Conservation (phyloP, 2,329 filamentous ascomycete species). For the Teratosphaeriaceae sp. region DNA sequence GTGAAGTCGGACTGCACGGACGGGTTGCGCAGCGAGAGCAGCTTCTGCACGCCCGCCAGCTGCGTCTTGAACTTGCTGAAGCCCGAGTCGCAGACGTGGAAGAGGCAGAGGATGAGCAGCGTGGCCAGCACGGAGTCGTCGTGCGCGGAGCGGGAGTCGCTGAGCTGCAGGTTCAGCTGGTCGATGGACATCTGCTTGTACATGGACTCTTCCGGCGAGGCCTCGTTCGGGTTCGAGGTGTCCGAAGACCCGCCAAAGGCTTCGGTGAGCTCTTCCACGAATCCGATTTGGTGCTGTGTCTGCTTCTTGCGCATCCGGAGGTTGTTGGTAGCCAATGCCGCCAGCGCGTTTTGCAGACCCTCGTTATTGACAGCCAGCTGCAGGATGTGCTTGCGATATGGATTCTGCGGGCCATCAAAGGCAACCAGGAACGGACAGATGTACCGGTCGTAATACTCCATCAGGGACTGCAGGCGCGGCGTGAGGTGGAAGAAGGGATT, state of each 20-base stretch:
- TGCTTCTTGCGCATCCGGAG: conserved; percentile 73
- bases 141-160: conserved; percentile 65
- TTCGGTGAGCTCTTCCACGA: conserved; percentile 25
- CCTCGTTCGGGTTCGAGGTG: conserved; percentile 31
- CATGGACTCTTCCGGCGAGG: conserved; percentile 68
- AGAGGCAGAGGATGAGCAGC: conserved; percentile 80
- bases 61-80: conserved; percentile 91
- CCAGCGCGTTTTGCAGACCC: conserved; percentile 87
- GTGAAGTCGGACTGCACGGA: conserved; percentile 58
- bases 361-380: conserved; percentile 69
- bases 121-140: conserved; percentile 86
- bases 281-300: conserved; percentile 35
- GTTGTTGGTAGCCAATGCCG: conserved; percentile 82
- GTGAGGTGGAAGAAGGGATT: conserved; percentile 52
- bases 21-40: conserved; percentile 68
- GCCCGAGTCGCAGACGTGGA: conserved; percentile 88
- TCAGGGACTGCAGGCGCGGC: conserved; percentile 76
- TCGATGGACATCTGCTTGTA: conserved; percentile 80
- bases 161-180: conserved; percentile 75
- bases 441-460: conserved; percentile 89
- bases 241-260: conserved; percentile 19
- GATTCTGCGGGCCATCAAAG: conserved; percentile 79
- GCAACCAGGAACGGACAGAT: conserved; percentile 90
- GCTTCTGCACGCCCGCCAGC: conserved; percentile 86
- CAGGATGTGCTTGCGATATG: conserved; percentile 77